Percentiles rank a stretch among this genome's conserved stretches.
These are phyloP conservation scores for Melanogaster broomeanus DNA, from an alignment of 768 basidiomycete genomes.

Conservation along the genomic window DNA sequence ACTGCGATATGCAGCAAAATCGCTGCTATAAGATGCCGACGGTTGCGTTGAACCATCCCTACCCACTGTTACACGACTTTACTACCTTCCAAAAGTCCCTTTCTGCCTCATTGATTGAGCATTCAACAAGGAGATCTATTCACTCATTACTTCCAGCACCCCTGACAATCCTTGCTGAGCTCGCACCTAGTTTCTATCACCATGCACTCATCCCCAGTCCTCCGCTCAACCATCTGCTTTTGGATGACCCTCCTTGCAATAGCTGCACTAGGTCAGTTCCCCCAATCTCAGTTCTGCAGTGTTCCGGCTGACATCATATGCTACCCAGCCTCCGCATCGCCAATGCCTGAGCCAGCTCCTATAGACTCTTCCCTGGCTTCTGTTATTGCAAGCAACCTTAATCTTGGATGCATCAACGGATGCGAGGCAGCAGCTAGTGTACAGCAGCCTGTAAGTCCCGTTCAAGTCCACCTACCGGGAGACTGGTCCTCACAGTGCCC, in stretches of 20 bases:
- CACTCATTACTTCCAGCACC: background rate
- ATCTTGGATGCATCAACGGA: constrained; percentile 24
- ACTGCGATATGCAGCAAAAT: background rate
- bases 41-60: background rate
- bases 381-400: constrained; percentile 24
- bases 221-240: constrained; percentile 18
- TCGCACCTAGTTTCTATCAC: background rate
- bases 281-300: background rate
- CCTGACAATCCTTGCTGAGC: background rate
- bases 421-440: constrained; percentile 19
- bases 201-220: constrained; percentile 13
- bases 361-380: constrained; percentile 20
- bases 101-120: constrained; percentile 15
- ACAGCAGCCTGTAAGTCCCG: constrained; percentile 21
- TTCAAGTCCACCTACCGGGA: background rate
- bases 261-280: constrained; percentile 16
- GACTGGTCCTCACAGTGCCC: background rate
- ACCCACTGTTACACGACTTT: background rate
- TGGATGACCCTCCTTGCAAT: constrained; percentile 25
- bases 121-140: background rate
- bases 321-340: constrained; percentile 21
- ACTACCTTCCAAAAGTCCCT: background rate
- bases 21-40: constrained; percentile 5
- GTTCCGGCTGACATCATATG: background rate
- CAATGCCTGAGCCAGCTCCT: constrained; percentile 24